Evolutionary conservation across 164 flowering plant species (phyloP).

Genomic region (Santalum album): DNA sequence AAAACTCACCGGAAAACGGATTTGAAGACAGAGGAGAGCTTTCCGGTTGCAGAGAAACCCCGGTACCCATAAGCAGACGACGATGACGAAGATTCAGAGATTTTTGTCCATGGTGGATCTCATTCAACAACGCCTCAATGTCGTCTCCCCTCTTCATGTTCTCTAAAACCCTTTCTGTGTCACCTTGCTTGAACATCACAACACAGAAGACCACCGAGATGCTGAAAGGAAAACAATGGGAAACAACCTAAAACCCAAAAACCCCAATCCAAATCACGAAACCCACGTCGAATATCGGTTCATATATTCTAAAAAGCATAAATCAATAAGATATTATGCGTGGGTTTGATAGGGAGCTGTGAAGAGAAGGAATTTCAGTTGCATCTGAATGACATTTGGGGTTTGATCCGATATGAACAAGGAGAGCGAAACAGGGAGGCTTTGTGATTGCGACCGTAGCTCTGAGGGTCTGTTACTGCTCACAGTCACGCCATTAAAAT

Average conservation of each 20-base stretch:
- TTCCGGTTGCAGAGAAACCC: constrained; percentile 22
- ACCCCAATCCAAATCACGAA: constrained; percentile 7
- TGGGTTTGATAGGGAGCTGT: not conserved
- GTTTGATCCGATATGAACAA: constrained; percentile 5
- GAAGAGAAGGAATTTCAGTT: constrained; percentile 12
- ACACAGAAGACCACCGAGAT: constrained; percentile 1
- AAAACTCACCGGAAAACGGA: constrained; percentile 25
- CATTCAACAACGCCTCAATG: constrained; percentile 27
- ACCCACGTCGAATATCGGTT: constrained; percentile 16
- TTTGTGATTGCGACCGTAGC: not conserved
- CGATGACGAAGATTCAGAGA: constrained; percentile 7
- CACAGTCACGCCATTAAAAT: constrained; percentile 20
- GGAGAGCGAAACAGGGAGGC: not conserved
- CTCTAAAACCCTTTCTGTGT: not conserved
- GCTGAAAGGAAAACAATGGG: not conserved
- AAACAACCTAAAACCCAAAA: not conserved
- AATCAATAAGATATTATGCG: constrained; percentile 19
- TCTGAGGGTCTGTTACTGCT: constrained; percentile 10
- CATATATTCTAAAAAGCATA: constrained; percentile 9
- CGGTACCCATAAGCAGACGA: constrained; percentile 18
- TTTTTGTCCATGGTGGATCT: constrained; percentile 26
- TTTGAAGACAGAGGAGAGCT: constrained; percentile 32
- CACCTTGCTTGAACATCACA: constrained; percentile 4
- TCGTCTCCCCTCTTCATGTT: constrained; percentile 30
- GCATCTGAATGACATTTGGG: constrained; percentile 17